Percentiles rank a stretch among this genome's conserved stretches.
Evolutionary conservation across 306 rosid genomes (phyloP).

Genomic region (Pyrus betulifolia): DNA sequence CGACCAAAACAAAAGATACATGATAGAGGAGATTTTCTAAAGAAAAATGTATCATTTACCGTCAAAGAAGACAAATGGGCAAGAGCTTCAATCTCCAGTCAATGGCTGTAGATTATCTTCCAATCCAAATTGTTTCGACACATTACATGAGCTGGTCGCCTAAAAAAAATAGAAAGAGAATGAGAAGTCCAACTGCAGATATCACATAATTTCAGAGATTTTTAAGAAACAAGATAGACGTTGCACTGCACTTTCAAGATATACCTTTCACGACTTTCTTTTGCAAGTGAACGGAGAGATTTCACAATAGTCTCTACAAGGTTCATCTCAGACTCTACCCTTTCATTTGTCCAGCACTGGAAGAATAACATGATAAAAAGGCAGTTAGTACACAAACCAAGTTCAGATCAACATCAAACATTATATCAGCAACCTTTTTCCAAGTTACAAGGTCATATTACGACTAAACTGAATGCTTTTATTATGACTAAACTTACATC

Average conservation of each 20-base stretch:
- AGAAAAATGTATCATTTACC: slow-evolving; percentile 18
- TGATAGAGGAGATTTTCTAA: background rate
- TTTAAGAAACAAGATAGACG: slow-evolving; percentile 7
- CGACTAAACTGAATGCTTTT: no score
- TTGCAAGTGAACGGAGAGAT: slow-evolving; percentile 80
- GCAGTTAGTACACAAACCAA: background rate
- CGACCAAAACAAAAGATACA: slow-evolving; percentile 9
- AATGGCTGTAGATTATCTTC: slow-evolving; percentile 26
- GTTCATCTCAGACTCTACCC: slow-evolving; percentile 62
- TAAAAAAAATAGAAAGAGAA: background rate
- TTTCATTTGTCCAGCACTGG: slow-evolving; percentile 80
- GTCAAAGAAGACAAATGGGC: slow-evolving; percentile 66
- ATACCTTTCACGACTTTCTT: slow-evolving; percentile 89
- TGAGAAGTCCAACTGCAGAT: background rate
- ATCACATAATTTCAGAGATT: background rate
- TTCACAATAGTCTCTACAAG: slow-evolving; percentile 57
- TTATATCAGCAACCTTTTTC: no score
- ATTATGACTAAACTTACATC: slow-evolving; percentile 63
- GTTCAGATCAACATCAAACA: slow-evolving; percentile 31
- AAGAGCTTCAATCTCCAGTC: slow-evolving; percentile 59
- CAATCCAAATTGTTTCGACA: slow-evolving; percentile 16
- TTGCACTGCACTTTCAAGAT: background rate
- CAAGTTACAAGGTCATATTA: no score
- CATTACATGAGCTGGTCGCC: slow-evolving; percentile 31
- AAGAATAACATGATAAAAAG: background rate